A percentile compares a stretch with the other conserved stretches of the same genome.
Evolutionary conservation across 2,329 filamentous ascomycete species (phyloP).

Genomic region (Diaporthe ampelina): DNA sequence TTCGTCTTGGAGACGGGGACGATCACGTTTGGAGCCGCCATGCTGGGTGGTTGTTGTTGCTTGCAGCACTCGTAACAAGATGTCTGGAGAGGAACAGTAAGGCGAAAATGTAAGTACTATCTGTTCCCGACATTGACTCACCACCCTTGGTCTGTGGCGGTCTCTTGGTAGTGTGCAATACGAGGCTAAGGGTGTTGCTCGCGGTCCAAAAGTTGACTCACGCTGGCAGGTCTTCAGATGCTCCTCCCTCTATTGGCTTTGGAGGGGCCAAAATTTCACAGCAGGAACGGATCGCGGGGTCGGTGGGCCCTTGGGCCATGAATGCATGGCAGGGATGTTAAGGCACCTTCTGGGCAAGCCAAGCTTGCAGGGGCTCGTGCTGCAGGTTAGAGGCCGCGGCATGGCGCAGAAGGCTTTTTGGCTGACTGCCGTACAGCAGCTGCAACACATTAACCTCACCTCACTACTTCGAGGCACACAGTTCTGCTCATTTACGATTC

Average conservation of each 20-base stretch:
- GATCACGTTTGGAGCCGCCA: constrained; percentile 67
- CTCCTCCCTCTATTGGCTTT: constrained; percentile 10
- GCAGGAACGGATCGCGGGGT: constrained; percentile 39
- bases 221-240: constrained; percentile 2
- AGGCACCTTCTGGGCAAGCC: constrained; percentile 2
- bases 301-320: constrained; percentile 21
- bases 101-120: not conserved
- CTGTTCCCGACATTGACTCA: constrained; percentile 7
- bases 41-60: constrained; percentile 45
- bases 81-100: not conserved
- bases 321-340: constrained; percentile 34
- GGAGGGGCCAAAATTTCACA: constrained; percentile 41
- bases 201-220: constrained; percentile 40
- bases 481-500: too few relatives aligned
- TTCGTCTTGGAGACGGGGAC: constrained; percentile 71
- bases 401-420: constrained; percentile 6
- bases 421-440: not conserved
- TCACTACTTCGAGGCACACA: not conserved
- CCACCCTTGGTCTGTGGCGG: constrained; percentile 10
- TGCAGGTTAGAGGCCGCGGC: not conserved
- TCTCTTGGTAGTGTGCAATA: not conserved
- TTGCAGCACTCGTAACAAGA: not conserved
- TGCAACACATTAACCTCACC: not conserved
- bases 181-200: not conserved
- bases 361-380: constrained; percentile 19